These are phyloP conservation scores for Syncephalis fuscata DNA, from an alignment of 371 early-diverging fungal genomes.

Conservation along the genomic window DNA sequence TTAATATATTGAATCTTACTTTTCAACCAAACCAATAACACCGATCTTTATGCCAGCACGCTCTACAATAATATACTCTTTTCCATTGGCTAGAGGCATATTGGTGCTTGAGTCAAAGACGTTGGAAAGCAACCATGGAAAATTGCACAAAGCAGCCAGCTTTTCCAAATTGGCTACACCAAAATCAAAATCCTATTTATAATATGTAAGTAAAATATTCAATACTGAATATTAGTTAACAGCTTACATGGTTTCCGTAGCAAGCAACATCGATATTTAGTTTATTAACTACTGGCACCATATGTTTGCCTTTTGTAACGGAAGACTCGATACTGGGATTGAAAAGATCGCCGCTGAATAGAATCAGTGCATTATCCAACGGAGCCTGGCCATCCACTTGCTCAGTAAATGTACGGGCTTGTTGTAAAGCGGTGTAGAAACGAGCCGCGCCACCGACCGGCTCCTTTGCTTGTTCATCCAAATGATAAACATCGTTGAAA, in stretches of 20 bases:
- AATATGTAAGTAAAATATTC: not conserved
- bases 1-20: slow-evolving; percentile 10
- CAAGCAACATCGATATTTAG: slow-evolving; percentile 29
- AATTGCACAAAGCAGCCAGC: slow-evolving; percentile 21
- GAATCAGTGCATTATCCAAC: slow-evolving; percentile 15
- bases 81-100: slow-evolving; percentile 9
- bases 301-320: slow-evolving; percentile 37
- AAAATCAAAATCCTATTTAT: slow-evolving; percentile 34
- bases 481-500: slow-evolving; percentile 46
- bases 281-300: slow-evolving; percentile 26
- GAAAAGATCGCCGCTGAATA: slow-evolving; percentile 44
- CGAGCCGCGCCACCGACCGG: slow-evolving; percentile 44
- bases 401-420: slow-evolving; percentile 4
- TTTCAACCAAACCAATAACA: slow-evolving; percentile 39
- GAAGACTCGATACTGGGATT: slow-evolving; percentile 39
- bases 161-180: slow-evolving; percentile 28
- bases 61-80: slow-evolving; percentile 17
- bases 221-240: not conserved
- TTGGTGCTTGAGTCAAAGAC: slow-evolving; percentile 20
- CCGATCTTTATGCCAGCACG: slow-evolving; percentile 25
- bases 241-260: slow-evolving; percentile 34
- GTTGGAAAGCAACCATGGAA: slow-evolving; percentile 47
- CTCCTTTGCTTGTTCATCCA: slow-evolving; percentile 20
- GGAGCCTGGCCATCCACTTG: not conserved
- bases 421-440: slow-evolving; percentile 20